Base-by-base conservation (phyloP, 2,329 filamentous ascomycete species). In the Penicillium sp. region DNA sequence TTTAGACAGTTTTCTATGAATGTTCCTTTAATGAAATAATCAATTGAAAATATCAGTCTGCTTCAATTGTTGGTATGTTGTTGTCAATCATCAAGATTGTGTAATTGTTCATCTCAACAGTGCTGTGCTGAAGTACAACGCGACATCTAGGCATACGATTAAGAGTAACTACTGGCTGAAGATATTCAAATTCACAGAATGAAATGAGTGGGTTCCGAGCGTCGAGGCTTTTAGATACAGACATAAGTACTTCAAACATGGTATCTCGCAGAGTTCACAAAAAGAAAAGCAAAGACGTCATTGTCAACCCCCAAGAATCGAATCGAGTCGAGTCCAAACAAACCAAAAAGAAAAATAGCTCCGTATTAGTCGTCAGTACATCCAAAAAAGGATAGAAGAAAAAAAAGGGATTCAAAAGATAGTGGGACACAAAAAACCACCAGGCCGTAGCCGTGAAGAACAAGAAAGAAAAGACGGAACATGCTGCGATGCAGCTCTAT, bases 201-300 rank as follows among this genome's bases (percentile, higher is more conserved):
- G 27, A 7, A 13, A 49, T 48, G 23, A 21, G 48, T 7, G 25
- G 42, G 46, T 60, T 62, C 25, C 49, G 45, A 57, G 42, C 39
- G 52, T 56, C 50, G 39, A 55, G 55, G 49, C 43, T 57, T 46
- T 54, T 59, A 46, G 51, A 63, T 58, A 63, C 54, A 57, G 39
- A 58, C 54, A 60, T 54, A 57, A 60, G 39, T 53, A 58, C 53
- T 59, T 57, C 53, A 60, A 60, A 53, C 53, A 66, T 66, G 65
- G 63, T 67, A 67, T 67, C 63, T 66, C 52, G 60, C 57, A 51
- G 57, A 66, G 9, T 48, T 55, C 53, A 63, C 57, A 56, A 60
- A 63, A 59, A 29, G 47, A 54, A 53, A 57, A 43, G 10, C 47
- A 44, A 57, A 33, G 26, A 53, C 33, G 31, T 60, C 48, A 42